A percentile compares a stretch with the other conserved stretches of the same genome.
Conservation (phyloP, 164 flowering plant genomes). For the Vitis amurensis region DNA sequence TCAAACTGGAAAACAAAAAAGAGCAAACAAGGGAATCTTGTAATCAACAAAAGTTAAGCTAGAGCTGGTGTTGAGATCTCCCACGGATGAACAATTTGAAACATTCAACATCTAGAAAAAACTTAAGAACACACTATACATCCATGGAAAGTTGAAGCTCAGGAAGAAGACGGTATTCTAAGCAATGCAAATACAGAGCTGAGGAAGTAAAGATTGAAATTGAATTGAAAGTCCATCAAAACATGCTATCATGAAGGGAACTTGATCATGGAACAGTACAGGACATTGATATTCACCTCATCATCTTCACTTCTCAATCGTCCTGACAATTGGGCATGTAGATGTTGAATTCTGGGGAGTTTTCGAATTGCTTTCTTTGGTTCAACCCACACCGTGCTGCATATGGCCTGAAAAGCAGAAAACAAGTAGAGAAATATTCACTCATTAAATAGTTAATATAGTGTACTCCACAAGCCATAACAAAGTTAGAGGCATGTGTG, state of each 20-base stretch:
- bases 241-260: neutral
- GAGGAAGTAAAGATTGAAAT: neutral
- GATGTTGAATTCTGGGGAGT: conserved; percentile 86
- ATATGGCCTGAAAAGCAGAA: conserved; percentile 53
- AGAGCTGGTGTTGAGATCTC: neutral
- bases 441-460: too few relatives aligned
- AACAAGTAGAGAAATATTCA: neutral
- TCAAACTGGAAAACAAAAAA: conserved; percentile 57
- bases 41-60: neutral
- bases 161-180: neutral
- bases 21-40: conserved; percentile 2
- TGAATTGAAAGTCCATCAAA: neutral
- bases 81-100: neutral
- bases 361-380: conserved; percentile 76
- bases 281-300: conserved; percentile 50
- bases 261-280: too few relatives aligned
- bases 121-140: neutral
- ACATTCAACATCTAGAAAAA: neutral
- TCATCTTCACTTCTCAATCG: conserved; percentile 76
- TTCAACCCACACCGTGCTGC: conserved; percentile 54
- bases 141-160: neutral
- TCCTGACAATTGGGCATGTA: conserved; percentile 72
- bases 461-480: too few relatives aligned
- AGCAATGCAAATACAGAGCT: neutral
- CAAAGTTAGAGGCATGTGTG: too few relatives aligned